phyloP scores from a whole-genome alignment of 768 basidiomycete genomes.

The Agaricus blazei region DNA sequence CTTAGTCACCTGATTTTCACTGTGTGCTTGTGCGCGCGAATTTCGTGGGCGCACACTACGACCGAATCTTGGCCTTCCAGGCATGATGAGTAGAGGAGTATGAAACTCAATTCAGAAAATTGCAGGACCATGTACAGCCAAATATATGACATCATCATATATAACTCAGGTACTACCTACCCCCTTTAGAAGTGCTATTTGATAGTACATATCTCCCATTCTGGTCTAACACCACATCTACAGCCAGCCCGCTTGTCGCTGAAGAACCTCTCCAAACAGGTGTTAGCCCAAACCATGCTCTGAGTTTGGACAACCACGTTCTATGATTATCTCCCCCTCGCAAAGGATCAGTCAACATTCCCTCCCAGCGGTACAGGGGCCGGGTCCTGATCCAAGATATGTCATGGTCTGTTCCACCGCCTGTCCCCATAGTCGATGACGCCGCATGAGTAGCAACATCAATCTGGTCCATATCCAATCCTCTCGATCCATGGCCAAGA shows the following conservation, averaged over 20 bases:
- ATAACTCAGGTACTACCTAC: neutral
- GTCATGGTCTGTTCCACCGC: conserved; percentile 70
- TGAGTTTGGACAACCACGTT: conserved; percentile 47
- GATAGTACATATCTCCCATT: conserved; percentile 54
- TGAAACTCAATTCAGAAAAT: neutral
- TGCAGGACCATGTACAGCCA: neutral
- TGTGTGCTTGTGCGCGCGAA: neutral
- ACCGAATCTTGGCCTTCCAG: conserved; percentile 30
- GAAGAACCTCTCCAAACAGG: conserved; percentile 53
- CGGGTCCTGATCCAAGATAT: conserved; percentile 54
- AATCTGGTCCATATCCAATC: conserved; percentile 62
- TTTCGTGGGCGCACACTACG: neutral
- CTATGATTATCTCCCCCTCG: conserved; percentile 28
- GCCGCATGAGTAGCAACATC: conserved; percentile 46
- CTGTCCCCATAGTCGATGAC: conserved; percentile 57
- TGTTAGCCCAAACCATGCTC: conserved; percentile 65
- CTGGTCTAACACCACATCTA: conserved; percentile 50
- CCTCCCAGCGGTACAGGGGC: conserved; percentile 68
- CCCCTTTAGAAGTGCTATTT: conserved; percentile 12
- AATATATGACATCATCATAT: neutral
- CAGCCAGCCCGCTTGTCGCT: conserved; percentile 49
- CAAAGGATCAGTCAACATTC: conserved; percentile 52
- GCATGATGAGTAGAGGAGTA: conserved; percentile 19
- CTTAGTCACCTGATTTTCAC: neutral
- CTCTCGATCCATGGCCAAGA: conserved; percentile 43